Evolutionary conservation across 2,329 filamentous ascomycete genomes (phyloP).

Genomic region (Basipetospora sp.): DNA sequence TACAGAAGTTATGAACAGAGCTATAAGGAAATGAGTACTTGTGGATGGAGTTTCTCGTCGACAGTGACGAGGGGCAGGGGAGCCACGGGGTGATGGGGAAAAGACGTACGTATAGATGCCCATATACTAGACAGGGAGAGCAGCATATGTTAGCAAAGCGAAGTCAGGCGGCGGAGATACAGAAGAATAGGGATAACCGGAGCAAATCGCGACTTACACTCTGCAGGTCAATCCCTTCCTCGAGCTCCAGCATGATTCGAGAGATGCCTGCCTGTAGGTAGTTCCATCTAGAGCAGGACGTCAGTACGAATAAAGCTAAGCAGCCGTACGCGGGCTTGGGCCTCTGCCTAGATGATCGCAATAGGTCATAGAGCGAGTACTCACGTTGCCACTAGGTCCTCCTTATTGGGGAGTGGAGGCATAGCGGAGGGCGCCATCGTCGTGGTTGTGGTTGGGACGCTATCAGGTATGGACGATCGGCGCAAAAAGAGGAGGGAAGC

Average conservation of each 20-base stretch:
- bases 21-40: conserved; percentile 23
- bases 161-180: not conserved
- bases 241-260: conserved; percentile 83
- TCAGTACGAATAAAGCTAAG: too few species aligned
- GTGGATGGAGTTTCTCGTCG: not conserved
- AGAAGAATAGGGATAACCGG: not conserved
- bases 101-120: conserved; percentile 67
- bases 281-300: conserved; percentile 50
- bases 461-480: too few species aligned
- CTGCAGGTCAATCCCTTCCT: conserved; percentile 84
- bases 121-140: conserved; percentile 65
- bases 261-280: conserved; percentile 81
- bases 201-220: conserved; percentile 38
- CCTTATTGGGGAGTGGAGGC: conserved; percentile 44
- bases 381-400: conserved; percentile 43
- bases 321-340: too few species aligned
- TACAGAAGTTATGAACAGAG: conserved; percentile 97
- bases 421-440: conserved; percentile 18
- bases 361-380: too few species aligned
- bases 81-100: not conserved
- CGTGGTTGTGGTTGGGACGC: not conserved
- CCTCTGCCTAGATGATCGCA: too few species aligned
- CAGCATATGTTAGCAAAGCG: too few species aligned
- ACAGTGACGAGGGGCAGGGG: not conserved
- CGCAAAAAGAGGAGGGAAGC: too few species aligned